These are phyloP conservation scores for Dendrocalamus sinicus DNA, from an alignment of 176 grass and related monocot species.

Conservation along the genomic window DNA sequence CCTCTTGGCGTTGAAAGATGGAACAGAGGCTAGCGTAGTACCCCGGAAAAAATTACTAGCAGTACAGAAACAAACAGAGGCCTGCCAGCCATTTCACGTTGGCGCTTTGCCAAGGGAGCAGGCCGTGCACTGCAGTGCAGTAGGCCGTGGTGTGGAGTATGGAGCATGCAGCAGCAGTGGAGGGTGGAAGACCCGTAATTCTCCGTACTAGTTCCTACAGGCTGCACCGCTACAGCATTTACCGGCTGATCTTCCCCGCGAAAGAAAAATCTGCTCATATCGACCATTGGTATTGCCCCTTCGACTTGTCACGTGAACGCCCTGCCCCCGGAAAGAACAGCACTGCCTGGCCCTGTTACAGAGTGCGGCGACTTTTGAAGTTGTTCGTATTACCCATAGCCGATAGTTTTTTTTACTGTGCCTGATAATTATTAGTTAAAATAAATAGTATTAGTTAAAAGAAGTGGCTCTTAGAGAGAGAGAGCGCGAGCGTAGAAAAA, in stretches of 20 bases:
- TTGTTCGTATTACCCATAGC: too few species aligned
- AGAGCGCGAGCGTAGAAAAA: too few species aligned
- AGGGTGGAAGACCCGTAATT: not conserved
- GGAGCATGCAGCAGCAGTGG: constrained; percentile 22
- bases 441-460: too few species aligned
- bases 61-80: not conserved
- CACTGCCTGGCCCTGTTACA: not conserved
- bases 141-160: not conserved
- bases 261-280: not conserved
- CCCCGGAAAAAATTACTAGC: not conserved
- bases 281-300: not conserved
- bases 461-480: too few species aligned
- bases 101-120: constrained; percentile 1
- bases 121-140: not conserved
- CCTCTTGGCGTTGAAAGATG: constrained; percentile 23
- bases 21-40: not conserved
- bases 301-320: constrained; percentile 46
- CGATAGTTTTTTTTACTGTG: too few species aligned
- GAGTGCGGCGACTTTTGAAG: too few species aligned
- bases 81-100: not conserved
- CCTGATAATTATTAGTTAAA: accelerated
- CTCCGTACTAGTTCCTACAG: not conserved
- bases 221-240: not conserved
- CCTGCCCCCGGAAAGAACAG: constrained; percentile 1
- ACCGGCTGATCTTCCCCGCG: constrained; percentile 3